Evolutionary conservation across 75 land plant species (phyloP).

Genomic region (Gnetum montanum): DNA sequence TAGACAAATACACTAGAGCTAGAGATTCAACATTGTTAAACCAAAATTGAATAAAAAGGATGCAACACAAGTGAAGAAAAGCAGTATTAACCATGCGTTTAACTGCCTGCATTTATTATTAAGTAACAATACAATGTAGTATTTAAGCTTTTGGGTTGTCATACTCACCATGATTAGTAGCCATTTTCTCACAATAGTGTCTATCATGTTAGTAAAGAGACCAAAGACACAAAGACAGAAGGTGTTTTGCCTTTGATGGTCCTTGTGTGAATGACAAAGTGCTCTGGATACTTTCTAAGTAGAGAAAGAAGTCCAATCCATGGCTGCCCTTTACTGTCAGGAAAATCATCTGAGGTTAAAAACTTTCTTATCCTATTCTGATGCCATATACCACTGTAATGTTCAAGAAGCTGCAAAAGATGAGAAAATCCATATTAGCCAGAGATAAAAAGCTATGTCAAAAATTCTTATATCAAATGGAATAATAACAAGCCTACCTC

Average conservation of each 20-base stretch:
- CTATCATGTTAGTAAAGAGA: constrained; percentile 55
- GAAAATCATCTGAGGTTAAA: constrained; percentile 65
- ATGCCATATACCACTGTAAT: constrained; percentile 57
- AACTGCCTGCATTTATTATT: no score
- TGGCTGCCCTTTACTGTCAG: constrained; percentile 67
- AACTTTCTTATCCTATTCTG: constrained; percentile 69
- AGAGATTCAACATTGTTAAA: no score
- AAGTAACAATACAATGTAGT: no score
- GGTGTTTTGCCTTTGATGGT: constrained; percentile 70
- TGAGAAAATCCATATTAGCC: background rate
- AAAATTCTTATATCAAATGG: background rate
- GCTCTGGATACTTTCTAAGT: constrained; percentile 77
- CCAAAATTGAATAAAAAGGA: no score
- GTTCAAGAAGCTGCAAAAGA: constrained; percentile 52
- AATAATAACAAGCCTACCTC: constrained; percentile 38
- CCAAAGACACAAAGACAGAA: constrained; percentile 81
- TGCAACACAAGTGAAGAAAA: no score
- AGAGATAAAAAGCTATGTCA: background rate
- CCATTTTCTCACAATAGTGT: no score
- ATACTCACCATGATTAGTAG: no score
- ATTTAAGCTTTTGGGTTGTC: no score
- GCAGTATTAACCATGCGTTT: no score
- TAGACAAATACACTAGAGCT: no score
- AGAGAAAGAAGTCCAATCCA: constrained; percentile 79
- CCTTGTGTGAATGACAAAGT: constrained; percentile 89